Conservation (phyloP, 2,329 filamentous ascomycete species). For the Peltaster fructicola region DNA sequence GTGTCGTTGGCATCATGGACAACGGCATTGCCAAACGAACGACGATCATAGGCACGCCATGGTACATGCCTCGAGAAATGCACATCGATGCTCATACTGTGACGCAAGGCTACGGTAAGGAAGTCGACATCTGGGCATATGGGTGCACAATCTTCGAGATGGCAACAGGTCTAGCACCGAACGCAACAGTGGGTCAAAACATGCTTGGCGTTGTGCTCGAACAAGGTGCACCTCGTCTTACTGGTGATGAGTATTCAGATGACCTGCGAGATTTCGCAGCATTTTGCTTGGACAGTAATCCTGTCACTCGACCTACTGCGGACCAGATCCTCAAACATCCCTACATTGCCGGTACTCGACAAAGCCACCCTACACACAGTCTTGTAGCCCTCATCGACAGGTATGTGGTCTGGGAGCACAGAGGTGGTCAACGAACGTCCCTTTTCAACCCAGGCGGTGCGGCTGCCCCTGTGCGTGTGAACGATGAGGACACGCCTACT, state of each 20-base stretch:
- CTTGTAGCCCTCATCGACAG: conserved; percentile 50
- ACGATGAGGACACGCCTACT: conserved; percentile 21
- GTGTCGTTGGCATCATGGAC: conserved; percentile 62
- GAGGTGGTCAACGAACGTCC: conserved; percentile 51
- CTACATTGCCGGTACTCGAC: conserved; percentile 47
- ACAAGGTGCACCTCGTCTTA: conserved; percentile 46
- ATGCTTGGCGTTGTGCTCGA: conserved; percentile 26
- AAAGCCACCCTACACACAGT: conserved; percentile 44
- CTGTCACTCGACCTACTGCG: conserved; percentile 50
- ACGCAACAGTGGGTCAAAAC: conserved; percentile 32
- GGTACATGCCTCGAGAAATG: conserved; percentile 77
- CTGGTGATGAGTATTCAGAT: conserved; percentile 53
- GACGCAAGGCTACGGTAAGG: conserved; percentile 25
- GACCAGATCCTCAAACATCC: conserved; percentile 51
- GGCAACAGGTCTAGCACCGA: conserved; percentile 57
- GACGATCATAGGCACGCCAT: conserved; percentile 65
- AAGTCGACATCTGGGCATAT: conserved; percentile 66
- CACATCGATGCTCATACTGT: conserved; percentile 17
- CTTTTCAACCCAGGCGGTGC: conserved; percentile 44
- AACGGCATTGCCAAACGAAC: conserved; percentile 54
- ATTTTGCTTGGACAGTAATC: conserved; percentile 54
- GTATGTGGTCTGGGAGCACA: conserved; percentile 59
- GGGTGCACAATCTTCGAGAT: conserved; percentile 69
- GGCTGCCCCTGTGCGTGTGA: conserved; percentile 26
- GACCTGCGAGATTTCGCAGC: conserved; percentile 52